Base-by-base conservation (phyloP, 108 stramenopile species). In the Nannochloropsis oceanica region DNA sequence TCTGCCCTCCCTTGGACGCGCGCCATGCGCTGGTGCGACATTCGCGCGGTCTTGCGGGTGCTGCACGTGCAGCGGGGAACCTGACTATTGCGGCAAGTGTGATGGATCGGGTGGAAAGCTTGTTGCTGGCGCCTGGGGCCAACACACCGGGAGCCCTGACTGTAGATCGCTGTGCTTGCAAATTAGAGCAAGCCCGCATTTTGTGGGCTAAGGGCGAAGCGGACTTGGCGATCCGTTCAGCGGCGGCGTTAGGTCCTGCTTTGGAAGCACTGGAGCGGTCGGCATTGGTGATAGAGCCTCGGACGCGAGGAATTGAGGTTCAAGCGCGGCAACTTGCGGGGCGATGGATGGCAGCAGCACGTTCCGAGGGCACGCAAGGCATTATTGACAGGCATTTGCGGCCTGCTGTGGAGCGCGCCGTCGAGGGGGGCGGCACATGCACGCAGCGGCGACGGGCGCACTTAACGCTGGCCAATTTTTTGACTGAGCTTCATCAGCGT, bases 341-440 rank as follows among this genome's bases (percentile, higher is more conserved):
- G 79, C 50, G 80, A 13, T 86, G 86, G 86, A 80, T 86, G 26
- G 80, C 86, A 27, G 82, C 79, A 34, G 82, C 86, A 18, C 80
- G 50, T 9, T 82, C 82, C 86, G 86, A 86, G 82, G 82, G 86
- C 82, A 86, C 82, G 43, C 86, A 82, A 26, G 59, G 82, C 43
- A 86, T 86, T 8, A 42, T 86, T 26, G 59, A 82, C 27, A 50
- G 82, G 26, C 82, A 86, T 82, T 82, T 86, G 43, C 82, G 82
- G 82, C 86, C 86, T 14, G 86, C 86, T 7, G 86, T 86, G 25
- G 82, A 86, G 27, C 82, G 82, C 43, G 86, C 86, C 12, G 73
- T 79, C 7, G 86, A 44, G 11, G 83, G 79, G 13, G 86, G 79
- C 14, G 83, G 79, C 26, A 44, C 50, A 26, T 27, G 7, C 79